Evolutionary conservation across 83 land plant species (phyloP), one percentile per base, ranked within the genome.

Genomic region (Diphasiastrum complanatum): DNA sequence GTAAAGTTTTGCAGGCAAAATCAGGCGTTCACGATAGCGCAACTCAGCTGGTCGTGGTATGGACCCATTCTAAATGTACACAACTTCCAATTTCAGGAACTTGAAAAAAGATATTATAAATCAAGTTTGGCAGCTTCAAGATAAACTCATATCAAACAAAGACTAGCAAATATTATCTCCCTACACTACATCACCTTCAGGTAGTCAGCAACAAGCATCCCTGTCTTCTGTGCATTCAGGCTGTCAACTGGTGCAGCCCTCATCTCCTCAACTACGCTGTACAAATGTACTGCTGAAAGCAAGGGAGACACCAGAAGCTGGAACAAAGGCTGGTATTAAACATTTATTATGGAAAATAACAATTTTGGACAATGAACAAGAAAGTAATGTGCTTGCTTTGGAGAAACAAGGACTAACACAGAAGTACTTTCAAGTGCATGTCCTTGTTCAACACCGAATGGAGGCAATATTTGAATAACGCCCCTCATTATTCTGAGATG

Each of bases 301-400:
- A 54, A 8, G 14, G 58, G 58, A 5, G 58, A 28, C 33, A 54
- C 58, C n/a, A 54, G 58, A 54, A 54, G 58, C 58, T 54, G 33
- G 10, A 49, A 49, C 19, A 28, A 54, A 54, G n/a, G n/a, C n/a
- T n/a, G n/a, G n/a, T n/a, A n/a, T n/a, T n/a, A n/a, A n/a, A n/a
- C n/a, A n/a, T n/a, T n/a, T n/a, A n/a, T n/a, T n/a, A n/a, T n/a
- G n/a, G n/a, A n/a, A n/a, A n/a, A n/a, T n/a, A n/a, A n/a, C n/a
- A n/a, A n/a, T n/a, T n/a, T n/a, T n/a, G n/a, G n/a, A n/a, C n/a
- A n/a, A n/a, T n/a, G n/a, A n/a, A n/a, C n/a, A n/a, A n/a, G n/a
- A n/a, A n/a, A n/a, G n/a, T n/a, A n/a, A n/a, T n/a, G n/a, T n/a
- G n/a, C n/a, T n/a, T n/a, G n/a, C n/a, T n/a, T n/a, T n/a, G n/a